These are phyloP conservation scores for Apiospora hydei DNA, from an alignment of 2,329 filamentous ascomycete species.

Conservation along the genomic window DNA sequence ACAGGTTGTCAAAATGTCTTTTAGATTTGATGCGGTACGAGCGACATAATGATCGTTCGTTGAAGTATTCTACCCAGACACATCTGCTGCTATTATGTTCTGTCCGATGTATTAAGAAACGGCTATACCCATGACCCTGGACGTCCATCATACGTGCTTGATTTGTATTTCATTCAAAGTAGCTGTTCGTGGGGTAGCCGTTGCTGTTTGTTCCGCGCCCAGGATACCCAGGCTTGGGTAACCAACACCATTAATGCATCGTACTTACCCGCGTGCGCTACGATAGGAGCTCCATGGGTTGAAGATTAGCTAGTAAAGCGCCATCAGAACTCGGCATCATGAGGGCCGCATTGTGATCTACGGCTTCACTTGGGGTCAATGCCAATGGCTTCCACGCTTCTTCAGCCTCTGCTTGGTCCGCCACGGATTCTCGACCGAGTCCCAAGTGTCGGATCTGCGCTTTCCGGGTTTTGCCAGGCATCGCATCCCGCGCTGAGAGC, in stretches of 20 bases:
- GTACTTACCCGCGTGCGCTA: neutral
- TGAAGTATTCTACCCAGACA: neutral
- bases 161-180: constrained; percentile 6
- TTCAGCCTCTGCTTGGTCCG: constrained; percentile 5
- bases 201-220: neutral
- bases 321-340: neutral
- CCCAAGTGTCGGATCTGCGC: constrained; percentile 4
- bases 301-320: constrained; percentile 3
- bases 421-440: neutral
- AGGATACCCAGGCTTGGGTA: constrained; percentile 11
- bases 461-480: constrained; percentile 8
- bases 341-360: constrained; percentile 8
- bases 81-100: neutral
- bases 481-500: neutral
- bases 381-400: neutral
- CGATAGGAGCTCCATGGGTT: neutral
- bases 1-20: neutral
- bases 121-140: neutral
- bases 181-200: constrained; percentile 8
- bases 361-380: constrained; percentile 2
- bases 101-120: neutral
- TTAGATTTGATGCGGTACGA: neutral
- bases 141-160: neutral
- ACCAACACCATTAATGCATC: neutral
- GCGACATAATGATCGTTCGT: neutral